Conservation (phyloP, 805 yeast genomes). For the Pichia kluyveri region DNA sequence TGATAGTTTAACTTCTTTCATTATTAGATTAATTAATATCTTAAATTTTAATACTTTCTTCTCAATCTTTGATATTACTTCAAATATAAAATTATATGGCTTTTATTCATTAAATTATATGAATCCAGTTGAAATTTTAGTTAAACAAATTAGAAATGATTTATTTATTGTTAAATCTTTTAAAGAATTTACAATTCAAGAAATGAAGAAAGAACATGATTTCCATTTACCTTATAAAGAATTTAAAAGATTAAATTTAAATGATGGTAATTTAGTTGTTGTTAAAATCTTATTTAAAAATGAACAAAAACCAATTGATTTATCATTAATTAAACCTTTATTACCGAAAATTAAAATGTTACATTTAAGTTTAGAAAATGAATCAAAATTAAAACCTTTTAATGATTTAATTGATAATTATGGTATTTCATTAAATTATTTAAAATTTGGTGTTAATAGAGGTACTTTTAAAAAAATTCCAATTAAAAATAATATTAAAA, state of each 20-base stretch:
- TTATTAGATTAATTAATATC: constrained; percentile 15
- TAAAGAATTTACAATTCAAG: constrained; percentile 23
- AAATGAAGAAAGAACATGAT: constrained; percentile 25
- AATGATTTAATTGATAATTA: constrained; percentile 20
- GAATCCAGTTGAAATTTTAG: constrained; percentile 23
- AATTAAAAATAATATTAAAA: constrained; percentile 15
- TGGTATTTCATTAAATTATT: constrained; percentile 16
- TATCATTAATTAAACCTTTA: constrained; percentile 18
- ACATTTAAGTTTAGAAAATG: constrained; percentile 23
- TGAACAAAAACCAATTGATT: constrained; percentile 24
- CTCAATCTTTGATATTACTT: constrained; percentile 24
- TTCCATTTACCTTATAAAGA: constrained; percentile 26
- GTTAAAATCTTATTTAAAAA: constrained; percentile 23
- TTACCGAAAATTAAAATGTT: constrained; percentile 19
- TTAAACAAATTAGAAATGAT: constrained; percentile 24
- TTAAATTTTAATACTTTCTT: constrained; percentile 20
- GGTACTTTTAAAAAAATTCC: constrained; percentile 22
- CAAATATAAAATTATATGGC: constrained; percentile 24
- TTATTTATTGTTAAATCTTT: constrained; percentile 23
- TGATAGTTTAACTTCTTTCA: constrained; percentile 16
- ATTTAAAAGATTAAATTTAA: constrained; percentile 21
- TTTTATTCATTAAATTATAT: constrained; percentile 20
- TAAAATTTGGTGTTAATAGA: constrained; percentile 25
- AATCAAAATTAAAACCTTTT: constrained; percentile 21
- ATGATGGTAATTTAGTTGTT: constrained; percentile 23